These are phyloP conservation scores for Onygenales sp. DNA, from an alignment of 2,329 filamentous ascomycete species.

Conservation along the genomic window DNA sequence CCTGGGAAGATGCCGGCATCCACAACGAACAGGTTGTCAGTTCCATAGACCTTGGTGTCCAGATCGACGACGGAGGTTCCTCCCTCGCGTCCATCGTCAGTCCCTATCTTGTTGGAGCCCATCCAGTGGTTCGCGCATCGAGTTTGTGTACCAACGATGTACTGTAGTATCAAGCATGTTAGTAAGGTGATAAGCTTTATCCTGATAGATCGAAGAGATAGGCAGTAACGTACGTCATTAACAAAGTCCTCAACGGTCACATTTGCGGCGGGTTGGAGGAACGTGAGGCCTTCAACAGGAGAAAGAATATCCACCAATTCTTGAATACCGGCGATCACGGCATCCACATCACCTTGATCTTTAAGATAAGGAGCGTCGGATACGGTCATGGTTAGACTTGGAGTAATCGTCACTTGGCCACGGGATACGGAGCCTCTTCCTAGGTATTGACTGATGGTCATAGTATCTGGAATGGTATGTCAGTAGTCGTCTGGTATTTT, in stretches of 20 bases:
- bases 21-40: constrained; percentile 59
- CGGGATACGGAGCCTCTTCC: constrained; percentile 1
- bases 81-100: constrained; percentile 43
- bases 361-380: constrained; percentile 1
- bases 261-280: constrained; percentile 44
- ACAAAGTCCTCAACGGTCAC: constrained; percentile 49
- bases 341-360: constrained; percentile 16
- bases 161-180: constrained; percentile 32
- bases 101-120: constrained; percentile 53
- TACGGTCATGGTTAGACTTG: constrained; percentile 3
- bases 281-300: constrained; percentile 46
- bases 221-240: constrained; percentile 22
- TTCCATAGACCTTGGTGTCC: constrained; percentile 57
- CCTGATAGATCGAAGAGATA: constrained; percentile 3
- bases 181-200: constrained; percentile 13
- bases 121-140: constrained; percentile 39
- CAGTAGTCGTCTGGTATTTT: neutral
- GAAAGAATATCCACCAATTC: constrained; percentile 47
- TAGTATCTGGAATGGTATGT: constrained; percentile 29
- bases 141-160: constrained; percentile 17
- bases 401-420: neutral
- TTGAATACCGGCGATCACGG: constrained; percentile 57
- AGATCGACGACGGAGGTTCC: constrained; percentile 54
- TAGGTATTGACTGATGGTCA: constrained; percentile 41
- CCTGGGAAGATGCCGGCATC: constrained; percentile 62